These are phyloP conservation scores for Cladophialophora yegresii DNA, from an alignment of 2,329 filamentous ascomycete genomes.

Conservation along the genomic window DNA sequence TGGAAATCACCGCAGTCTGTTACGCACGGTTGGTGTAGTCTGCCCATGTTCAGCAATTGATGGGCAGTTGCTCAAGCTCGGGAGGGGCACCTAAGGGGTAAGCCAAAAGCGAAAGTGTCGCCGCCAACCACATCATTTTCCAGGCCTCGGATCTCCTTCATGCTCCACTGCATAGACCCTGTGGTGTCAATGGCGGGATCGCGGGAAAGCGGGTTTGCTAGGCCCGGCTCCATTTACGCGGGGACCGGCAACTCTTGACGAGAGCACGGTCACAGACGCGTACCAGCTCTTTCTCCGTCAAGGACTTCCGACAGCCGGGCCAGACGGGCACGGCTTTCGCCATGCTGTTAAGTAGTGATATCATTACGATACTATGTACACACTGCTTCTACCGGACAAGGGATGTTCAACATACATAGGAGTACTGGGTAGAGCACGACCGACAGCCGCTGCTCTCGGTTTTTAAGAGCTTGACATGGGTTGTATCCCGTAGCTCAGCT, in stretches of 20 bases:
- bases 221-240: neutral
- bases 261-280: neutral
- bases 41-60: neutral
- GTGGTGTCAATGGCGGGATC: neutral
- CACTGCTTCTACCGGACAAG: neutral
- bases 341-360: neutral
- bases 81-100: neutral
- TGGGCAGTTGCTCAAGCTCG: neutral
- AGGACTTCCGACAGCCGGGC: neutral
- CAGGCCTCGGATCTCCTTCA: neutral
- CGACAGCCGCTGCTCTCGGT: neutral
- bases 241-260: neutral
- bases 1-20: neutral
- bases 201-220: neutral
- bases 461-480: neutral
- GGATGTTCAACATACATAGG: neutral
- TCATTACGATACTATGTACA: neutral
- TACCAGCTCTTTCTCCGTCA: neutral
- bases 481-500: neutral
- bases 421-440: neutral
- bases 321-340: neutral
- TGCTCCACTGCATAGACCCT: neutral
- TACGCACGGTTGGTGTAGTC: neutral
- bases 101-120: neutral
- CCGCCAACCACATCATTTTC: neutral